Evolutionary conservation across 1,284 basidiomycete species (phyloP), one percentile per base, ranked within the genome.

Genomic region (Pseudomicrostroma phylloplanum): DNA sequence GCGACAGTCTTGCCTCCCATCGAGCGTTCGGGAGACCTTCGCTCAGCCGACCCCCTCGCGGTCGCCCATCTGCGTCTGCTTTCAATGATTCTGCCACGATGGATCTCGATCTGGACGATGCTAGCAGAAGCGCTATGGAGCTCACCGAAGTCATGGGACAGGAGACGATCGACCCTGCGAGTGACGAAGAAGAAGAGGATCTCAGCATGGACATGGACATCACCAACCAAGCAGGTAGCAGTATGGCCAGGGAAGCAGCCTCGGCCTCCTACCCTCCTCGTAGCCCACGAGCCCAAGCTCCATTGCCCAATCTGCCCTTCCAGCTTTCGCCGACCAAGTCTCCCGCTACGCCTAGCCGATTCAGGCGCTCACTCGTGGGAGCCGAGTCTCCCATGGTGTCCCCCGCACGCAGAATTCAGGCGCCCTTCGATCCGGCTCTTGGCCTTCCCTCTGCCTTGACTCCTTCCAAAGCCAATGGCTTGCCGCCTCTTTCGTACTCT

Each of bases 291-390:
- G 30, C 30, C 30, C 30, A 36, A 36, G 30, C 30, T 36, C 30
- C 30, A 36, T 36, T 36, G 30, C 30, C 30, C 30, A 36, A 36
- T 9, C 30, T 36, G 30, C 30, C 30, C 30, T 36, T 36, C 30
- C 30, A 36, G 9, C 30, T 36, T 36, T 36, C 30, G 30, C 30
- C 63, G 6, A 57, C 58, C 43, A 61, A 67, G 55, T 49, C 65
- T 9, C 56, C 23, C 36, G 56, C 17, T 19, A 26, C 40, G 6
- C 40, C 59, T 2, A 69, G 63, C 43, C 65, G 69, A 11, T 73
- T 73, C 68, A 65, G 71, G 12, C 68, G 66, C 54, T 73, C 73
- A 62, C 68, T 74, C 59, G 69, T 70, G 4, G 72, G 71, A 26
- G 71, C 67, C 25, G 58, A 68, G 11, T 69, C 73, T 43, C 66